Conservation (phyloP, 768 basidiomycete genomes). For the Suillus weaverae region DNA sequence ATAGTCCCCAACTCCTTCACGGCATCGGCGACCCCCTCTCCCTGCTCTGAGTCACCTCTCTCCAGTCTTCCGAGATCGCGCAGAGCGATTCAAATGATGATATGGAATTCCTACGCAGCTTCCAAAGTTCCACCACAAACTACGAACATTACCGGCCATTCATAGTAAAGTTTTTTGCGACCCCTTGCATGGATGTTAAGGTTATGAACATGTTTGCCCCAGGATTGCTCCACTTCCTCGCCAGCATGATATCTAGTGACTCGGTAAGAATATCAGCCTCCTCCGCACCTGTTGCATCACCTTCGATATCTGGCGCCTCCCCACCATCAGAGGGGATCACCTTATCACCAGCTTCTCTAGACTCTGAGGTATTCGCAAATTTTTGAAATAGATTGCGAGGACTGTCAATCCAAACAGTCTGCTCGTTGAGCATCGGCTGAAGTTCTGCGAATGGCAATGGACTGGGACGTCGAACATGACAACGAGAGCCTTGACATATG, state of each 20-base stretch:
- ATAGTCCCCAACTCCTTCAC: background rate
- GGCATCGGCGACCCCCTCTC: background rate
- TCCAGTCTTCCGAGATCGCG: background rate
- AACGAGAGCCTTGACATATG: background rate
- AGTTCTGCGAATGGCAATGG: background rate
- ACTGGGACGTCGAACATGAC: background rate
- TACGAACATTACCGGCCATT: constrained; percentile 25
- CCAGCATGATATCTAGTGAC: constrained; percentile 20
- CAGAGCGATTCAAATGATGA: background rate
- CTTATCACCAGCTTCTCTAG: background rate
- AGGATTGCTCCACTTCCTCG: constrained; percentile 21
- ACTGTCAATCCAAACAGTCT: background rate
- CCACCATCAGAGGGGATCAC: background rate
- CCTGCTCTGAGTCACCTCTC: background rate
- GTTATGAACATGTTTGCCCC: constrained; percentile 24
- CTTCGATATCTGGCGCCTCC: background rate
- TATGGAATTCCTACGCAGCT: constrained; percentile 14
- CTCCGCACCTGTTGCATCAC: background rate
- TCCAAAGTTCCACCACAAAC: constrained; percentile 19
- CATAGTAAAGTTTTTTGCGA: constrained; percentile 12
- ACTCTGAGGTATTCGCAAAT: background rate
- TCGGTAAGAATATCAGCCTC: constrained; percentile 18
- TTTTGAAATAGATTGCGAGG: background rate
- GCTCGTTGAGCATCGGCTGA: background rate
- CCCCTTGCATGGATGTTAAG: constrained; percentile 9